Evolutionary conservation across 768 basidiomycete genomes (phyloP).

Genomic region (Panaeolus cyanescens): DNA sequence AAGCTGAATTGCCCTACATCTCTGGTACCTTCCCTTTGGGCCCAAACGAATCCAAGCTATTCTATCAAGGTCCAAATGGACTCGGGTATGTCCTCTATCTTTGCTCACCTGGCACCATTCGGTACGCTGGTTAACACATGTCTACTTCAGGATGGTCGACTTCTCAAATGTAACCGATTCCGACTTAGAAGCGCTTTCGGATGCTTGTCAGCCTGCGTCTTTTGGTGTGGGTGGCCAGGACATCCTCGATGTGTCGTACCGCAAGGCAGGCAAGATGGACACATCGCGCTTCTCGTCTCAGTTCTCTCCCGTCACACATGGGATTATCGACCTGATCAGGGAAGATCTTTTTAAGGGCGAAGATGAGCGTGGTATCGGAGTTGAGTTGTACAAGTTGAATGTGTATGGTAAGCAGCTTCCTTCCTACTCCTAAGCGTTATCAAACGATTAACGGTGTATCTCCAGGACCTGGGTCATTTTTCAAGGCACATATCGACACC

Average conservation of each 20-base stretch:
- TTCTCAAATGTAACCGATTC: constrained; percentile 5
- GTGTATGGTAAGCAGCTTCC: constrained; percentile 37
- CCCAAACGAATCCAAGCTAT: not conserved
- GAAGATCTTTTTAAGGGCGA: constrained; percentile 18
- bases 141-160: not conserved
- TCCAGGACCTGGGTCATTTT: constrained; percentile 34
- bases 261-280: constrained; percentile 49
- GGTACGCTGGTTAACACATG: no score
- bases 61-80: not conserved
- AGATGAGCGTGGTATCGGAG: constrained; percentile 18
- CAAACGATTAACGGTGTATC: not conserved
- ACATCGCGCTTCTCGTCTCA: constrained; percentile 31
- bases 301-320: constrained; percentile 22
- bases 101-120: not conserved
- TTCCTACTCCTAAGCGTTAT: not conserved
- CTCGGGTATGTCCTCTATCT: not conserved
- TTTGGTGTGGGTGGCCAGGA: constrained; percentile 39
- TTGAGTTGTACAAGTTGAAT: constrained; percentile 47
- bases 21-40: not conserved
- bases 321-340: constrained; percentile 24
- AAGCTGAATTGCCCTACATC: not conserved
- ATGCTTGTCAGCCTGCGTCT: constrained; percentile 39
- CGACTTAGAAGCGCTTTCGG: constrained; percentile 25
- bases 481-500: constrained; percentile 50
- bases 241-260: constrained; percentile 44